Conservation (phyloP, 164 flowering plant genomes). For the Macadamia tetraphylla region DNA sequence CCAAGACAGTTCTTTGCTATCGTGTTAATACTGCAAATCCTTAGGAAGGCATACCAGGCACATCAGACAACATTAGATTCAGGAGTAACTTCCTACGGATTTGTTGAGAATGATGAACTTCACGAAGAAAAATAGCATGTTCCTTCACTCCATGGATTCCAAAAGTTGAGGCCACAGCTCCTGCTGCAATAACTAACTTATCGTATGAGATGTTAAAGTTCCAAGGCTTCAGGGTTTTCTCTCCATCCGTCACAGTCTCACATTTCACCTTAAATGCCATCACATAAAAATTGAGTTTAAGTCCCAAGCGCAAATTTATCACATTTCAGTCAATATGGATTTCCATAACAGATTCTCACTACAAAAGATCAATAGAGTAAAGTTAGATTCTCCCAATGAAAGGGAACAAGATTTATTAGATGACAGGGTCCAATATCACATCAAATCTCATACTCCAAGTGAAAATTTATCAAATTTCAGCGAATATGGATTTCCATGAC, state of each 20-base stretch:
- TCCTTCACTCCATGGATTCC: slow-evolving; percentile 84
- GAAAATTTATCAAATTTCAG: neutral
- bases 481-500: neutral
- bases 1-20: neutral
- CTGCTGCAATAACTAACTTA: slow-evolving; percentile 83
- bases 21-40: neutral
- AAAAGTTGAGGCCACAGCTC: slow-evolving; percentile 82
- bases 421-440: too few relatives aligned
- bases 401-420: neutral
- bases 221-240: slow-evolving; percentile 49
- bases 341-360: neutral
- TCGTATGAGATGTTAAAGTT: slow-evolving; percentile 76
- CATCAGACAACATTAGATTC: slow-evolving; percentile 93
- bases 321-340: neutral
- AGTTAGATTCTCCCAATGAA: neutral
- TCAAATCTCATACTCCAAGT: neutral
- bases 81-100: slow-evolving; percentile 85
- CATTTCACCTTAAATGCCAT: slow-evolving; percentile 54
- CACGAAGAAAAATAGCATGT: slow-evolving; percentile 88
- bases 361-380: neutral
- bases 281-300: neutral
- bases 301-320: neutral
- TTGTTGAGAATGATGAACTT: slow-evolving; percentile 91
- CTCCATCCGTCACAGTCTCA: slow-evolving; percentile 65
- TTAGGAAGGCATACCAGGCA: slow-evolving; percentile 51